These are phyloP conservation scores for Naumovozyma castellii DNA, from an alignment of 805 yeast species.

Conservation along the genomic window DNA sequence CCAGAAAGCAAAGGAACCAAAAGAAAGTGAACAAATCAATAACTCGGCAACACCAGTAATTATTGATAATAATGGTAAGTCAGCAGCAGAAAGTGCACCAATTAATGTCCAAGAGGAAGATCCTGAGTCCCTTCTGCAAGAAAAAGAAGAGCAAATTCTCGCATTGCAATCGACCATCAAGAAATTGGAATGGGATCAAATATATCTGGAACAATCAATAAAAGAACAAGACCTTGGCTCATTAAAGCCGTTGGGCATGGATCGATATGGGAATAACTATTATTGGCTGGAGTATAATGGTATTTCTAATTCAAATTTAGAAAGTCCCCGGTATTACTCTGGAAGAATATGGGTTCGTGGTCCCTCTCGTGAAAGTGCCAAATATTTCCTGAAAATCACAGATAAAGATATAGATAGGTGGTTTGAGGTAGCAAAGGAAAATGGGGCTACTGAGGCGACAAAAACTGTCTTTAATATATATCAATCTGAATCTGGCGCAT, in stretches of 20 bases:
- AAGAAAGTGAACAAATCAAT: too few species aligned
- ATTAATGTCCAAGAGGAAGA: neutral
- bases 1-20: neutral
- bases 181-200: slow-evolving; percentile 39
- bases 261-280: slow-evolving; percentile 74
- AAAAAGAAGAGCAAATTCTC: slow-evolving; percentile 10
- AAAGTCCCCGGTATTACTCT: slow-evolving; percentile 57
- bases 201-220: slow-evolving; percentile 49
- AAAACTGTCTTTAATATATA: slow-evolving; percentile 19
- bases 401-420: slow-evolving; percentile 24
- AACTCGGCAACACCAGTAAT: too few species aligned
- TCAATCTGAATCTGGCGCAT: slow-evolving; percentile 12
- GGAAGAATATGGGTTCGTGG: slow-evolving; percentile 91
- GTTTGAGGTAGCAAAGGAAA: slow-evolving; percentile 13
- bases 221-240: slow-evolving; percentile 71
- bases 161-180: slow-evolving; percentile 17
- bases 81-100: too few species aligned
- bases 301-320: slow-evolving; percentile 38
- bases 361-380: slow-evolving; percentile 47
- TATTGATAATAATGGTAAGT: too few species aligned
- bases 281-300: slow-evolving; percentile 96
- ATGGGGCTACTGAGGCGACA: slow-evolving; percentile 19
- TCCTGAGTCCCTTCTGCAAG: slow-evolving; percentile 6
- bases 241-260: slow-evolving; percentile 67
- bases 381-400: slow-evolving; percentile 27